Conservation (phyloP, 768 basidiomycete genomes). For the Mycena haematopus region DNA sequence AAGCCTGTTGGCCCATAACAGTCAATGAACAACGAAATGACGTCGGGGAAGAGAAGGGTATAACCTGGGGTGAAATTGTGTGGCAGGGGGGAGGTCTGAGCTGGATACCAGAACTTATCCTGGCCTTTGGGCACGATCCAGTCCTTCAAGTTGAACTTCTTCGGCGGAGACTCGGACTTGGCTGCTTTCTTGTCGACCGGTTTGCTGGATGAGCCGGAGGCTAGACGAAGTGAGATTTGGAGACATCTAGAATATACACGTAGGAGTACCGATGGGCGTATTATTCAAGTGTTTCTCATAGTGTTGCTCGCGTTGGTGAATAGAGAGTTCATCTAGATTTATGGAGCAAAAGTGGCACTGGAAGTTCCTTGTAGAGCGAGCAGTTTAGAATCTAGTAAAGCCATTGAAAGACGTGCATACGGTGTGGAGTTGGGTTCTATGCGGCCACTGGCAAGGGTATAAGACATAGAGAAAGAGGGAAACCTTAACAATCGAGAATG, state of each 20-base stretch:
- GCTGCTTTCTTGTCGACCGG: not conserved
- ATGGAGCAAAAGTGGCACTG: slow-evolving; percentile 59
- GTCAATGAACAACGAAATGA: not conserved
- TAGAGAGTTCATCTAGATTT: slow-evolving; percentile 47
- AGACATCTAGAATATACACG: slow-evolving; percentile 1
- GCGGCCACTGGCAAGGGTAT: slow-evolving; percentile 21
- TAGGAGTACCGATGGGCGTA: slow-evolving; percentile 16
- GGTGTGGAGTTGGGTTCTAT: not conserved
- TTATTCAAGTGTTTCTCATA: slow-evolving; percentile 57
- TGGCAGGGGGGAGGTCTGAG: slow-evolving; percentile 49
- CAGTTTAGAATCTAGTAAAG: not conserved
- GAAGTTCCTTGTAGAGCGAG: slow-evolving; percentile 11
- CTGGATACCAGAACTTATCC: slow-evolving; percentile 73
- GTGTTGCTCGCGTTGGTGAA: slow-evolving; percentile 54
- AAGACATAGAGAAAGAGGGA: slow-evolving; percentile 8
- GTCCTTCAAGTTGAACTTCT: slow-evolving; percentile 11
- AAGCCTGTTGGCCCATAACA: slow-evolving; percentile 50
- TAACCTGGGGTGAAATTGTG: slow-evolving; percentile 70
- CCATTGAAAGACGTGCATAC: slow-evolving; percentile 8
- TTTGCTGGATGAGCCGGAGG: slow-evolving; percentile 25
- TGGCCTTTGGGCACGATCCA: slow-evolving; percentile 32
- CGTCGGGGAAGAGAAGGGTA: not conserved
- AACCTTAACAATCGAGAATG: slow-evolving; percentile 6
- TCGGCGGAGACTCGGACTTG: slow-evolving; percentile 3
- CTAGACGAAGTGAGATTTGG: slow-evolving; percentile 13